Evolutionary conservation across 192 early-diverging fungal species (phyloP), one percentile per base, ranked within the genome.

Genomic region (Dissophora ornata): DNA sequence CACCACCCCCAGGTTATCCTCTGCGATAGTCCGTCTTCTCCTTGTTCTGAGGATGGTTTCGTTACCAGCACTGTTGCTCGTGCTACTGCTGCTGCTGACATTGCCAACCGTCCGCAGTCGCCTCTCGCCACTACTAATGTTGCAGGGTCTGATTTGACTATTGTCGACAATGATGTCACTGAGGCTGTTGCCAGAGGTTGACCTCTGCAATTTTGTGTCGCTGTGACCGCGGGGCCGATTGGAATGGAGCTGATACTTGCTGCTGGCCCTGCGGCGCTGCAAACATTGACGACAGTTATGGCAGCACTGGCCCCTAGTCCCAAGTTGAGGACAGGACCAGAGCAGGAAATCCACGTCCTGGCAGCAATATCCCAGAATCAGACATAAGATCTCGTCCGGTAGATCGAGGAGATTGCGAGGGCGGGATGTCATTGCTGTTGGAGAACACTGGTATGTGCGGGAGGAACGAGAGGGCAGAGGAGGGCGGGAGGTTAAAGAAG

Each of bases 221-320:
- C 24, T 36, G n/a, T 61, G 30, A n/a, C 48, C 44, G 19, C 25
- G 45, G n/a, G n/a, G n/a, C n/a, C n/a, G n/a, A n/a, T 29, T 49
- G 15, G 16, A 47, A 42, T n/a, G 2, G 38, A 12, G 24, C 1
- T 48, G 21, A 32, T 15, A 48, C 22, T 18, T 61, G 34, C 45
- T 61, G 58, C 19, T 48, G 16, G 48, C 25, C 2, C 47, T 47
- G 26, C 54, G 47, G 2, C 54, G 54, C n/a, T 33, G 41, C 15
- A 55, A 22, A 18, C 68, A 70, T 10, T 71, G 69, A 24, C 46
- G 53, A 28, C 69, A 71, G 29, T 62, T 60, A 38, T 71, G 60
- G 28, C 60, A 71, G n/a, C 49, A 51, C 44, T 71, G 69, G 11
- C 21, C 54, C 25, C 63, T 45, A 19, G 44, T 33, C 13, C 19